Percentiles rank a stretch among this genome's conserved stretches.
Evolutionary conservation across 371 early-diverging fungal genomes (phyloP).

Genomic region (Zopfochytrium polystomum): DNA sequence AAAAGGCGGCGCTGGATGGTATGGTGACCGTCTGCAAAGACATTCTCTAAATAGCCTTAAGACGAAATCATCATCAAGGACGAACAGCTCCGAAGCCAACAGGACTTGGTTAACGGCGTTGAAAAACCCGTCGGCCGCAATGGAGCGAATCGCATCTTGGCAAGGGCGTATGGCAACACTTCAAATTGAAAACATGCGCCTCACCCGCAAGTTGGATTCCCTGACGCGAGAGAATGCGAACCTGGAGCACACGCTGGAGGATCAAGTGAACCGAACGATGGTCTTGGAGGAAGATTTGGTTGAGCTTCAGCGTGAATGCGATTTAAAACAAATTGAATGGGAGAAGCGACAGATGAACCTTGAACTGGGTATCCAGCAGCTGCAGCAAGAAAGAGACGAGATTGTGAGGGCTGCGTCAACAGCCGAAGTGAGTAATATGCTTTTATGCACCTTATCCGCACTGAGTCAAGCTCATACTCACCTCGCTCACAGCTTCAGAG

Average conservation of each 20-base stretch:
- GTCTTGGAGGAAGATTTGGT: conserved; percentile 31
- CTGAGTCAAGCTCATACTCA: no score
- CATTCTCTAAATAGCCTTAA: no score
- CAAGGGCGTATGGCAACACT: conserved; percentile 32
- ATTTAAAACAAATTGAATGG: conserved; percentile 40
- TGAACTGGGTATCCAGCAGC: conserved; percentile 28
- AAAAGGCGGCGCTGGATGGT: conserved; percentile 22
- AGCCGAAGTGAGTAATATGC: conserved; percentile 15
- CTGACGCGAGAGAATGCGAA: conserved; percentile 1
- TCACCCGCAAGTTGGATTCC: conserved; percentile 27
- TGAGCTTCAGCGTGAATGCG: conserved; percentile 25
- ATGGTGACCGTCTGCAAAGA: not conserved
- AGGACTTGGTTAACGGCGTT: no score
- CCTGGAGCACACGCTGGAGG: conserved; percentile 12
- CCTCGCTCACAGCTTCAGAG: conserved; percentile 21
- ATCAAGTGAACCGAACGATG: conserved; percentile 9
- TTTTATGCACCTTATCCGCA: not conserved
- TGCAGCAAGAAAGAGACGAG: conserved; percentile 41
- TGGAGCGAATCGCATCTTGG: conserved; percentile 36
- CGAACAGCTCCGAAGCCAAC: no score
- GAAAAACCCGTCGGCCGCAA: conserved; percentile 10
- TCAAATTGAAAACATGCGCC: conserved; percentile 30
- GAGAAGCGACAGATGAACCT: conserved; percentile 34
- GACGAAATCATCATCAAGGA: no score
- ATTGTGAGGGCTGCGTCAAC: conserved; percentile 33